Percentiles rank a stretch among this genome's conserved stretches.
phyloP scores from a whole-genome alignment of 148 eudicot genomes.

The Amaranthus hypochondriacus region DNA sequence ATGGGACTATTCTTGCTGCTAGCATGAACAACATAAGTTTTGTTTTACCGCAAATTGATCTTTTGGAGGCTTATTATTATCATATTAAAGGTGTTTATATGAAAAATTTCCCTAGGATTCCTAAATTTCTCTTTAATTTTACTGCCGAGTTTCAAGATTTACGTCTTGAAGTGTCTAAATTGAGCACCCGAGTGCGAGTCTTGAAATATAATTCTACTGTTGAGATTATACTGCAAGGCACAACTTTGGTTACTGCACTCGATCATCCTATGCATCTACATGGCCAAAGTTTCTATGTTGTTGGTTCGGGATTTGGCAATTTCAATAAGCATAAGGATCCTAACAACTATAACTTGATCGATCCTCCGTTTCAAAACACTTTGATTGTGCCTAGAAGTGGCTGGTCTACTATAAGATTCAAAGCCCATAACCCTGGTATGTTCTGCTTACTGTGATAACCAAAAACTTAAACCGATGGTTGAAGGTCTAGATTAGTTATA shows the following conservation, averaged over 20 bases:
- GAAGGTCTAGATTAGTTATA: no score
- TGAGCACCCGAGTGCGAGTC: background rate
- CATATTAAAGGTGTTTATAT: slow-evolving; percentile 1
- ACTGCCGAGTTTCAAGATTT: background rate
- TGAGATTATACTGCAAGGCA: slow-evolving; percentile 25
- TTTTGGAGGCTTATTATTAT: slow-evolving; percentile 26
- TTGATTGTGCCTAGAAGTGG: slow-evolving; percentile 18
- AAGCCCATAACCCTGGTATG: slow-evolving; percentile 27
- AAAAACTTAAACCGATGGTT: no score
- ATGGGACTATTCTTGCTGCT: slow-evolving; percentile 12
- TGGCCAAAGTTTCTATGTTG: slow-evolving; percentile 25
- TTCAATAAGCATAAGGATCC: slow-evolving; percentile 18
- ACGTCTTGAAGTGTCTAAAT: no score
- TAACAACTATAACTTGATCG: slow-evolving; percentile 17
- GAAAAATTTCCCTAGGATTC: slow-evolving; percentile 12
- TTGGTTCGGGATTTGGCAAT: slow-evolving; percentile 24
- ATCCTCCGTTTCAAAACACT: slow-evolving; percentile 27
- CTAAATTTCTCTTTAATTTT: slow-evolving; percentile 15
- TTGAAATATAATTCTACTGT: slow-evolving; percentile 15
- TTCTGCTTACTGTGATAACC: background rate
- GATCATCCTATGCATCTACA: slow-evolving; percentile 33
- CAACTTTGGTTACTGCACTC: background rate
- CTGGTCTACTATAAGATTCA: slow-evolving; percentile 24
- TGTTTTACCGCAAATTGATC: slow-evolving; percentile 10
- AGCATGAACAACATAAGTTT: slow-evolving; percentile 27